A percentile compares a stretch with the other conserved stretches of the same genome.
Evolutionary conservation across 306 rosid genomes (phyloP).

Genomic region (Adenanthera pavonina): DNA sequence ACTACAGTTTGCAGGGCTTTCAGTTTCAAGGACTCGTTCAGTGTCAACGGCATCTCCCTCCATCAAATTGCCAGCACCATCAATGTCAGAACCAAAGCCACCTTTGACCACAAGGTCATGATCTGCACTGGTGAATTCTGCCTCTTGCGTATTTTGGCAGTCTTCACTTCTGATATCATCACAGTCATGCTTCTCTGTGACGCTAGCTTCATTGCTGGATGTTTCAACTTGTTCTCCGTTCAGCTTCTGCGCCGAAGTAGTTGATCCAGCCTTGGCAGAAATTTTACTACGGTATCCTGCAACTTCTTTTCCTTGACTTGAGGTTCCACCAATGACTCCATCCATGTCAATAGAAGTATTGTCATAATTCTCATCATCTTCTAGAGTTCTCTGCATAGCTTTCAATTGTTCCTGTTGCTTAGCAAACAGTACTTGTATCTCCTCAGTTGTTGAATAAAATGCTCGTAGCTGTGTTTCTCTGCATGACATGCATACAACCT

Average conservation of each 20-base stretch:
- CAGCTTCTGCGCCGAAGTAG: constrained; percentile 57
- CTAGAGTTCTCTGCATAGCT: constrained; percentile 89
- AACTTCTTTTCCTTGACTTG: constrained; percentile 49
- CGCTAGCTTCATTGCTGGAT: constrained; percentile 74
- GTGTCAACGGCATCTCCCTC: constrained; percentile 76
- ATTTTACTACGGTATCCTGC: constrained; percentile 44
- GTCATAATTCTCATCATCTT: constrained; percentile 90
- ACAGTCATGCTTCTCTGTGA: constrained; percentile 85
- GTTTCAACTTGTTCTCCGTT: constrained; percentile 57
- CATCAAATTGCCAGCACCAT: constrained; percentile 56
- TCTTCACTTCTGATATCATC: constrained; percentile 71
- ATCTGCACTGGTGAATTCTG: constrained; percentile 76
- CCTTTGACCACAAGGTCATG: constrained; percentile 60
- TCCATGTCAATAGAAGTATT: constrained; percentile 76
- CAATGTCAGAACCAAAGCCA: constrained; percentile 80
- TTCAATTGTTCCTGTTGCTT: constrained; percentile 96
- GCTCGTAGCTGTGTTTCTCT: constrained; percentile 94
- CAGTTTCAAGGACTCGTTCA: constrained; percentile 75
- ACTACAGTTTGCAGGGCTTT: constrained; percentile 64
- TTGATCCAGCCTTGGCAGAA: constrained; percentile 57
- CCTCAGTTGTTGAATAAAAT: constrained; percentile 96
- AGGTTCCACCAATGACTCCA: constrained; percentile 45
- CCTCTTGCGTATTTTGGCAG: constrained; percentile 78
- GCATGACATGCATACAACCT: constrained; percentile 35
- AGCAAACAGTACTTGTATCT: constrained; percentile 74